Conservation (phyloP, 164 flowering plant species). For the Vitis riparia region DNA sequence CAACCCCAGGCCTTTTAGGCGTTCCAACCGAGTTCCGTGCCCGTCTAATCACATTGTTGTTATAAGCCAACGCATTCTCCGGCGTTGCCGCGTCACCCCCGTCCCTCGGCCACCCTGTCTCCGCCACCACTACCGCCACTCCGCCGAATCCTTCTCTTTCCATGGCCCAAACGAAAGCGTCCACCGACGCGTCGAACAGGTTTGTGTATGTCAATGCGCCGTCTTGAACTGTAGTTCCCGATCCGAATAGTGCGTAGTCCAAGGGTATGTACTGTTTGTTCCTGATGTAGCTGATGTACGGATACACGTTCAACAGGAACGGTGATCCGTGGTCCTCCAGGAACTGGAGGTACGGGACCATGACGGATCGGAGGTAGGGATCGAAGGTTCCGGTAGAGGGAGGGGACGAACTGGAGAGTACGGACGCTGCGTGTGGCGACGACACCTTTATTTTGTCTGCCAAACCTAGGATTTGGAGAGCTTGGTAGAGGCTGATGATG, state of each 20-base stretch:
- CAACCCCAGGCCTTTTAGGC: constrained; percentile 45
- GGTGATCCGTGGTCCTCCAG: constrained; percentile 31
- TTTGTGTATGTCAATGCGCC: constrained; percentile 23
- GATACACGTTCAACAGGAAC: constrained; percentile 48
- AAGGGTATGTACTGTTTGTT: constrained; percentile 19
- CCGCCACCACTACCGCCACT: constrained; percentile 36
- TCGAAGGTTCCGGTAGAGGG: constrained; percentile 46
- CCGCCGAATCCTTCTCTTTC: constrained; percentile 39
- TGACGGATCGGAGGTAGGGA: constrained; percentile 9
- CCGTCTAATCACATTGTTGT: constrained; percentile 33
- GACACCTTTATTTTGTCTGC: constrained; percentile 34
- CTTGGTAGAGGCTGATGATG: constrained; percentile 37
- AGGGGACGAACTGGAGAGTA: constrained; percentile 37
- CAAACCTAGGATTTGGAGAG: constrained; percentile 34
- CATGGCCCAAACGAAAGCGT: constrained; percentile 40
- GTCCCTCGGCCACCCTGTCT: constrained; percentile 51
- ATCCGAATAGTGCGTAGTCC: constrained; percentile 38
- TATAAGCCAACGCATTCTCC: constrained; percentile 45
- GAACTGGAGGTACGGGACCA: constrained; percentile 33
- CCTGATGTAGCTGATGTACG: constrained; percentile 35
- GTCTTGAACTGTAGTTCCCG: constrained; percentile 13
- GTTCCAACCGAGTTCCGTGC: constrained; percentile 30
- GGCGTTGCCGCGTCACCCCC: constrained; percentile 32
- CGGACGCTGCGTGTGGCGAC: constrained; percentile 39
- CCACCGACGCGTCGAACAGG: constrained; percentile 41